A percentile compares a stretch with the other conserved stretches of the same genome.
Evolutionary conservation across 768 basidiomycete species (phyloP).

Genomic region (Macrocybe gigantea): DNA sequence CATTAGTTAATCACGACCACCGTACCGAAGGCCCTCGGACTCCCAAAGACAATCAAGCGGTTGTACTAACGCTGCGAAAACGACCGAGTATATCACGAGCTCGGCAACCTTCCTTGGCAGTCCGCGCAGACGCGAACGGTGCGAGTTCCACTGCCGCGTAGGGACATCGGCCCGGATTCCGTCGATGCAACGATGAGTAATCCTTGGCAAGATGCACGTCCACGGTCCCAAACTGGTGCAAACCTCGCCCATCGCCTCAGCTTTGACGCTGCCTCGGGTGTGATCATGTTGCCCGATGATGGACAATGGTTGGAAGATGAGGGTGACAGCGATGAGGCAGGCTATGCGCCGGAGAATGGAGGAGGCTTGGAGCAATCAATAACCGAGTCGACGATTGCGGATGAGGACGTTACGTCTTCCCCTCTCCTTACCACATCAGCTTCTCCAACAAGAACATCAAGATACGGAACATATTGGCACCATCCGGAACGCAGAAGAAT

Average conservation of each 20-base stretch:
- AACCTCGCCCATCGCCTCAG: slow-evolving; percentile 60
- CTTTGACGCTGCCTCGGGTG: slow-evolving; percentile 82
- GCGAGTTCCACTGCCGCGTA: slow-evolving; percentile 9
- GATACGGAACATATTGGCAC: slow-evolving; percentile 80
- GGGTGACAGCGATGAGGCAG: slow-evolving; percentile 38
- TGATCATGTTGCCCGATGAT: slow-evolving; percentile 82
- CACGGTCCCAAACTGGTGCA: slow-evolving; percentile 10
- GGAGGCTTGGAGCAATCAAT: slow-evolving; percentile 22
- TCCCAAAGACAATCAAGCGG: slow-evolving; percentile 50
- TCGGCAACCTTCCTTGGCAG: slow-evolving; percentile 10
- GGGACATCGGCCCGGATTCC: slow-evolving; percentile 6
- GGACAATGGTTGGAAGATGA: slow-evolving; percentile 57
- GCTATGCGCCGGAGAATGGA: slow-evolving; percentile 32
- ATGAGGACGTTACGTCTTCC: slow-evolving; percentile 10
- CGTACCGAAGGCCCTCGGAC: slow-evolving; percentile 28
- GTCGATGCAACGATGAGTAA: slow-evolving; percentile 31
- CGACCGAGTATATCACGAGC: slow-evolving; percentile 51
- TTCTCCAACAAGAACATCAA: slow-evolving; percentile 39
- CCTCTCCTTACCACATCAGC: slow-evolving; percentile 14
- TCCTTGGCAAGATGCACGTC: slow-evolving; percentile 57
- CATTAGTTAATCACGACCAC: slow-evolving; percentile 54
- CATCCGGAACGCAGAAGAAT: slow-evolving; percentile 71
- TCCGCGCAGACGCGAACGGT: slow-evolving; percentile 11
- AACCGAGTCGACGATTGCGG: slow-evolving; percentile 14
- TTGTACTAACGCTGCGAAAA: slow-evolving; percentile 78